phyloP scores from a whole-genome alignment of 345 rosid species.

The Eucalyptus albens region DNA sequence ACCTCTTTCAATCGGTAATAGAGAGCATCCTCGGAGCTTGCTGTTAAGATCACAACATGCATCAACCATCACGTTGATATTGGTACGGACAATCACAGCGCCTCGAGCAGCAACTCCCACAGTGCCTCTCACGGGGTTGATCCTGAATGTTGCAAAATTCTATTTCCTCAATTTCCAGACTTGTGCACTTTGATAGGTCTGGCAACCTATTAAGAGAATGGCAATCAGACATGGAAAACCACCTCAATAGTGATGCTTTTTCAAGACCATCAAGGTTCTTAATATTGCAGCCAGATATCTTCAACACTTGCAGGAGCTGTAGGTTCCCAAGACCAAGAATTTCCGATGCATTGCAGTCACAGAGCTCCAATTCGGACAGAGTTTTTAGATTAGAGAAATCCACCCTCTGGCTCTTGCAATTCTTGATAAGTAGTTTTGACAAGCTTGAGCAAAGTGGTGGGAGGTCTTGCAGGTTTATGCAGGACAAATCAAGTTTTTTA shows the following conservation, averaged over 20 bases:
- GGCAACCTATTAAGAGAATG: background rate
- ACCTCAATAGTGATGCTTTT: background rate
- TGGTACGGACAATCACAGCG: background rate
- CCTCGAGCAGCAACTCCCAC: background rate
- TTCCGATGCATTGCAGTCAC: background rate
- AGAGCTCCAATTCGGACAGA: background rate
- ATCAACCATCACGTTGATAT: rapidly evolving
- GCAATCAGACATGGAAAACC: background rate
- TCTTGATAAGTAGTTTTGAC: background rate
- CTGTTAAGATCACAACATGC: background rate
- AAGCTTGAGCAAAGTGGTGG: background rate
- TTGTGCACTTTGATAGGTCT: background rate
- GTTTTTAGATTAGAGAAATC: background rate
- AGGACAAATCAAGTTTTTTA: background rate
- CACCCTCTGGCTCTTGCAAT: background rate
- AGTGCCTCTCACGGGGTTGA: rapidly evolving
- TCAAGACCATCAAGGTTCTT: background rate
- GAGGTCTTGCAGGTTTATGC: background rate
- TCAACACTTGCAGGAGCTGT: background rate
- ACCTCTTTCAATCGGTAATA: background rate
- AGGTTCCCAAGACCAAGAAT: background rate
- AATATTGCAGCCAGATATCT: background rate
- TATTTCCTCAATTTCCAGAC: background rate
- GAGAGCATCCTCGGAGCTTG: background rate
- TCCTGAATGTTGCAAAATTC: background rate